These are phyloP conservation scores for Fusarium sp. DNA, from an alignment of 2,329 filamentous ascomycete species.

Conservation along the genomic window DNA sequence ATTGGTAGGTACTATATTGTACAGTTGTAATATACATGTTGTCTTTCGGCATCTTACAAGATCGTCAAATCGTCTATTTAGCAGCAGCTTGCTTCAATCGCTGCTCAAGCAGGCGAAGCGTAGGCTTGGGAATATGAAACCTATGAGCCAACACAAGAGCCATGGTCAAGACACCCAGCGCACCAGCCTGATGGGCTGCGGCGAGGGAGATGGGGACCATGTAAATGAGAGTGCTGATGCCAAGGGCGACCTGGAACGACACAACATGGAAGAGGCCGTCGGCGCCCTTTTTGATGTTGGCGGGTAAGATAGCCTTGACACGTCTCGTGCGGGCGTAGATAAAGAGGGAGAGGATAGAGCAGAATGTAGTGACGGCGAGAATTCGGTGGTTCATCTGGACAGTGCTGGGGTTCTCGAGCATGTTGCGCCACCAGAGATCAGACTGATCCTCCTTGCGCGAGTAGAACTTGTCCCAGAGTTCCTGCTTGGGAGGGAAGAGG, in stretches of 20 bases:
- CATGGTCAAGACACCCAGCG: conserved; percentile 84
- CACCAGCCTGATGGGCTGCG: conserved; percentile 92
- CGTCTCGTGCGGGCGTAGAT: conserved; percentile 79
- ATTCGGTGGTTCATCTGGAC: conserved; percentile 97
- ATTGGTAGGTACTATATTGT: conserved; percentile 39
- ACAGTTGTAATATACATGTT: conserved; percentile 41
- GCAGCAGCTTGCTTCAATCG: conserved; percentile 52
- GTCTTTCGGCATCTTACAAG: conserved; percentile 20
- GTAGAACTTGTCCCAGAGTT: conserved; percentile 90
- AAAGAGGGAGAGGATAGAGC: conserved; percentile 80
- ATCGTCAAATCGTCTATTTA: conserved; percentile 28
- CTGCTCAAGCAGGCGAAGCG: conserved; percentile 69
- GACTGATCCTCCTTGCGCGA: conserved; percentile 79
- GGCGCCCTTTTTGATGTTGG: conserved; percentile 73
- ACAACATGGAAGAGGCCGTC: conserved; percentile 86
- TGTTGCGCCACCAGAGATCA: conserved; percentile 96
- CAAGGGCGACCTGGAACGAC: conserved; percentile 82
- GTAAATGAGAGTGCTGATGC: conserved; percentile 92
- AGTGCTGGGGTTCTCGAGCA: conserved; percentile 94
- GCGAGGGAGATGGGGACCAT: conserved; percentile 91
- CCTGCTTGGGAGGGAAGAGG: conserved; percentile 80
- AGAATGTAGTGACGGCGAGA: conserved; percentile 89
- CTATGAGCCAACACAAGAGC: conserved; percentile 83
- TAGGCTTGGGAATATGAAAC: conserved; percentile 76
- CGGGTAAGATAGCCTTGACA: conserved; percentile 68